Base-by-base conservation (phyloP, 2,329 filamentous ascomycete species). In the Aspergillus novoparasiticus region DNA sequence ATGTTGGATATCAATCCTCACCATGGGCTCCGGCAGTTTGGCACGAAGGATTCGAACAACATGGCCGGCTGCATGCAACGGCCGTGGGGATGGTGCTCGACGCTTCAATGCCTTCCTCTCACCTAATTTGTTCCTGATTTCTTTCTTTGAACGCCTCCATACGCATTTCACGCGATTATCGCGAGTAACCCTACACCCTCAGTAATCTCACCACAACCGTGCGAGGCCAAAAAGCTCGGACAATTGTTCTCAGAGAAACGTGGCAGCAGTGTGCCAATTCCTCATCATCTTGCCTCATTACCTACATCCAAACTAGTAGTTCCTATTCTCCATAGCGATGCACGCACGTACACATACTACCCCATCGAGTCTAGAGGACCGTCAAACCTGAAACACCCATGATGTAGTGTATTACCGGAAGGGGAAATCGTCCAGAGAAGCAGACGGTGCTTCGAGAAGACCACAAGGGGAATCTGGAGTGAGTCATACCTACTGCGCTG, bases 131-230 rank as follows among this genome's bases (percentile, higher is more conserved):
- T 14, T 32, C 19, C 45, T 59, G 21, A 53, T 45, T 60, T 16
- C 50, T 60, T 53, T 53, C 51, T 46, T 21, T 21, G 48, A 34
- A 51, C 28, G 30, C 34, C 26, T 41, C 16, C 23, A 30, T 43
- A 10, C 9, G 14, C 28, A 30, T 30, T 63, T 58, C 55, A 63
- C 54, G 58, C 58, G 62, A 58, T 61, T 61, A 45, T 61, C 50
- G 56, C 55, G 59, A 59, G 30, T 59, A 57, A 57, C 45, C 58
- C 34, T 39, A n/a, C 41, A 5, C 28, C 48, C 48, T 51, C 48
- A 32, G 48, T 21, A 34, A n/a, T 32, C 48, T 51, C 28, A 32
- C 48, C 48, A 28, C 16, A 51, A 51, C 28, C 48, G 48, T 51
- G 48, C 28, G 48, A 51, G 30, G 30, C 9, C 48, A 34, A 32